Evolutionary conservation across 2,329 filamentous ascomycete genomes (phyloP), one percentile per base, ranked within the genome.

Genomic region (Pestalotiopsis sp.): DNA sequence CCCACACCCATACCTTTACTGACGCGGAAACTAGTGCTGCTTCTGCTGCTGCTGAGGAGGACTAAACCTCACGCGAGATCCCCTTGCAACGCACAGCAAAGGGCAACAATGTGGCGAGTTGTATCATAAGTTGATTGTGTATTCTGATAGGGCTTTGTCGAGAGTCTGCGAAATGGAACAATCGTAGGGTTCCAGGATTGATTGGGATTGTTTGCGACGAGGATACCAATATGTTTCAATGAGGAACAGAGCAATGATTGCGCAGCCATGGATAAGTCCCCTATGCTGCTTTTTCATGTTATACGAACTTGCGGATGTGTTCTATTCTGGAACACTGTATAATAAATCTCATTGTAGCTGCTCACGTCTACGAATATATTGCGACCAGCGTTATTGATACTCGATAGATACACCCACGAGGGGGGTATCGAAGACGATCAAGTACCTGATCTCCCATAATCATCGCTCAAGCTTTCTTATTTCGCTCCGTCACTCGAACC

Each of bases 401-500:
- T 35, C 30, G 6, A 35, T 35, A 9, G 30, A 9, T 35, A 35
- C 30, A 35, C 6, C 30, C 30, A 35, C 30, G 9, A 2, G 30
- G 30, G 9, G 7, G 7, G 7, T 35, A 9, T 35, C 30, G 7
- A 4, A 26, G 26, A 26, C 26, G 4, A 26, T 4, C 26, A 26
- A 26, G 26, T 4, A 26, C 26, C 26, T 3, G 26, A 26, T 26
- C 26, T 35, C 30, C 30, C 6, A 9, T 2, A 9, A 35, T 35
- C 30, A 35, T 26, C 2, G 24, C 7, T 58, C 56, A 58, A 26
- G 11, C 56, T 9, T 58, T 3, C 4, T 26, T 35, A 7, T n/a
- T 24, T 10, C 63, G 52, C 35, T 66, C 65, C 1, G 57, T 66
- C 5, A 66, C 65, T 56, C 44, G 20, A 4, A 66, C 65, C 65